Evolutionary conservation across 192 early-diverging fungal genomes (phyloP).

Genomic region (Entomortierella parvispora): DNA sequence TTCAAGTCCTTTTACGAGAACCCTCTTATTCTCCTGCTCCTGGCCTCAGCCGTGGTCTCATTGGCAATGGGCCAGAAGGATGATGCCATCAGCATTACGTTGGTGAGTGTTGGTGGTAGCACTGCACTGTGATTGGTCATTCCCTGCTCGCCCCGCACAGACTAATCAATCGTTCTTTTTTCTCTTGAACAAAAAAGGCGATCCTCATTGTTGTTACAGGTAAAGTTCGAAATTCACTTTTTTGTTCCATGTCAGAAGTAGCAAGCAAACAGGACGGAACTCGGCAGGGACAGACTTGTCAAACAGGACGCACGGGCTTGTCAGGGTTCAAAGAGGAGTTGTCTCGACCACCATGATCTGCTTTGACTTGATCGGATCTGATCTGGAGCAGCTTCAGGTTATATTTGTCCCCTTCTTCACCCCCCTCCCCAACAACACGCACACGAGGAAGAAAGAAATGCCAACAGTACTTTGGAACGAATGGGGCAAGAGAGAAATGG

Average conservation of each 20-base stretch:
- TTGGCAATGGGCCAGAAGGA: conserved; percentile 79
- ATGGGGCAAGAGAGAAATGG: not conserved
- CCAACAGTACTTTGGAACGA: too few species aligned
- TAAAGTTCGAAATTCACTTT: conserved; percentile 20
- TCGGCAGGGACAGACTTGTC: not conserved
- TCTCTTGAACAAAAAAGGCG: conserved; percentile 24
- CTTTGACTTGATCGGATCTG: too few species aligned
- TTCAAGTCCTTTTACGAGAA: conserved; percentile 86
- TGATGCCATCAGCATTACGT: conserved; percentile 86
- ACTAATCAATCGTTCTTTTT: not conserved
- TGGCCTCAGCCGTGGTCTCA: conserved; percentile 78
- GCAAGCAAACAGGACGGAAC: not conserved
- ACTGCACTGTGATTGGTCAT: not conserved
- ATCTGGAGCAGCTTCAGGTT: too few species aligned
- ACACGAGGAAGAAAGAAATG: too few species aligned
- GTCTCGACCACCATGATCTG: too few species aligned
- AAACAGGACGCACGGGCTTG: not conserved
- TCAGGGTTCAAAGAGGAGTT: too few species aligned
- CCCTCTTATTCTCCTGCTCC: conserved; percentile 82
- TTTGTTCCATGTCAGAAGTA: not conserved
- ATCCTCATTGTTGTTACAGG: conserved; percentile 58
- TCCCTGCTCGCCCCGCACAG: not conserved
- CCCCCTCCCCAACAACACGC: too few species aligned
- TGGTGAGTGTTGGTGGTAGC: conserved; percentile 57
- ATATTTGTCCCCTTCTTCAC: too few species aligned